These are phyloP conservation scores for Cicer chorassanicum DNA, from an alignment of 306 rosid genomes.

Conservation along the genomic window DNA sequence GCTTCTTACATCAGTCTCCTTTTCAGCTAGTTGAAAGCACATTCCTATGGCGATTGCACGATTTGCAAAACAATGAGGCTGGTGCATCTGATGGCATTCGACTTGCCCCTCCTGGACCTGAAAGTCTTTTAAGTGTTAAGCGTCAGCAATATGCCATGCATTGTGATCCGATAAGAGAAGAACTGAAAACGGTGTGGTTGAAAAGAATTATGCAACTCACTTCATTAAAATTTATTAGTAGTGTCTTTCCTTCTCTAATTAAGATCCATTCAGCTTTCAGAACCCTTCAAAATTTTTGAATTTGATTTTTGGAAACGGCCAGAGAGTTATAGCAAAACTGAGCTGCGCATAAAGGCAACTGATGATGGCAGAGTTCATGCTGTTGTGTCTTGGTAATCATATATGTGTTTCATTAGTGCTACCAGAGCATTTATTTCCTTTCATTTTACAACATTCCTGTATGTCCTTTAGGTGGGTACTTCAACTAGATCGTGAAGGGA, in stretches of 20 bases:
- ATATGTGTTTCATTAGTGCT: conserved; percentile 29
- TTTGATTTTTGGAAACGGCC: conserved; percentile 99
- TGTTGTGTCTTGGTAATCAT: conserved; percentile 79
- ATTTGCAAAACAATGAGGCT: conserved; percentile 67
- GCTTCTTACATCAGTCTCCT: conserved; percentile 3
- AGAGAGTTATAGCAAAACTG: conserved; percentile 73
- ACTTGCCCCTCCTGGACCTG: conserved; percentile 66
- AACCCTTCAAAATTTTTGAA: conserved; percentile 97
- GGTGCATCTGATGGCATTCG: conserved; percentile 65
- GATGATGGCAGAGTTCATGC: conserved; percentile 78
- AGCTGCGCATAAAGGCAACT: conserved; percentile 66
- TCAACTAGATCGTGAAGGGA: conserved; percentile 90
- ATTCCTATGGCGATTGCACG: conserved; percentile 75
- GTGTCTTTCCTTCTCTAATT: conserved; percentile 57
- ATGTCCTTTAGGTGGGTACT: conserved; percentile 78
- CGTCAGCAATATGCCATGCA: conserved; percentile 81
- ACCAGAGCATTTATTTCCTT: neutral
- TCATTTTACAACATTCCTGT: conserved; percentile 16
- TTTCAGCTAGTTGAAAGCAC: conserved; percentile 85
- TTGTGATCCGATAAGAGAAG: conserved; percentile 62
- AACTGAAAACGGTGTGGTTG: conserved; percentile 70
- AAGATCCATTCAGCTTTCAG: conserved; percentile 86
- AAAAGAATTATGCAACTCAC: conserved; percentile 31
- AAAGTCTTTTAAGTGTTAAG: conserved; percentile 56
- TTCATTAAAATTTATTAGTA: conserved; percentile 35